These are phyloP conservation scores for Pelargonium fulgidum DNA, from an alignment of 441 rosid genomes.

Conservation along the genomic window DNA sequence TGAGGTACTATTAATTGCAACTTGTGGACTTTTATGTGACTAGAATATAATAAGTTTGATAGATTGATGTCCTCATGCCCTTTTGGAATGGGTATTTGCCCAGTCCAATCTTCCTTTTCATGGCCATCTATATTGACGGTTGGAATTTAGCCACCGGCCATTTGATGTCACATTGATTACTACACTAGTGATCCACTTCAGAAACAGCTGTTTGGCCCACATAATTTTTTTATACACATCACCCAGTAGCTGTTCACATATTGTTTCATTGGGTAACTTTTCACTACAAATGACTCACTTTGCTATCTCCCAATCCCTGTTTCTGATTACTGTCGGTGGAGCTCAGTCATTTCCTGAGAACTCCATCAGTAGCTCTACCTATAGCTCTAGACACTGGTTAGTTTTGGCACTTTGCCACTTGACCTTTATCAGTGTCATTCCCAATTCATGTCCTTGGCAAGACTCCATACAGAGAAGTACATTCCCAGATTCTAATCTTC, in stretches of 20 bases:
- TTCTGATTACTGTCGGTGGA: slow-evolving; percentile 6
- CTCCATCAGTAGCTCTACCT: slow-evolving; percentile 9
- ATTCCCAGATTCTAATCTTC: neutral
- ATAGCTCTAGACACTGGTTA: neutral
- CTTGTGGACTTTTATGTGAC: slow-evolving; percentile 5
- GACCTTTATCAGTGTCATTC: slow-evolving; percentile 7
- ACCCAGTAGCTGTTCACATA: slow-evolving; percentile 5
- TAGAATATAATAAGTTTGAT: neutral
- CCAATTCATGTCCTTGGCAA: neutral
- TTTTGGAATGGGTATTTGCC: slow-evolving; percentile 9
- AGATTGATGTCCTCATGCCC: slow-evolving; percentile 10
- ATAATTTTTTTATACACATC: neutral
- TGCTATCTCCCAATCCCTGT: slow-evolving; percentile 7
- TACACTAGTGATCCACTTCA: slow-evolving; percentile 21
- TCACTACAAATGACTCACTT: neutral
- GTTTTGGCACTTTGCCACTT: slow-evolving; percentile 5
- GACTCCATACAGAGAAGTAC: neutral
- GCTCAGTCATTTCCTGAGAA: neutral
- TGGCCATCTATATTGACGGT: slow-evolving; percentile 25
- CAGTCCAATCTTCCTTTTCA: slow-evolving; percentile 8
- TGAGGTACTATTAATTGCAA: slow-evolving; percentile 1
- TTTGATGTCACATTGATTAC: slow-evolving; percentile 9
- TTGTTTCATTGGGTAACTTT: neutral
- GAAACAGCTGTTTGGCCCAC: slow-evolving; percentile 1
- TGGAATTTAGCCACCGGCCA: slow-evolving; percentile 26